Evolutionary conservation across 2,329 filamentous ascomycete species (phyloP), one percentile per base, ranked within the genome.

Genomic region (Macroventuria anomochaeta): DNA sequence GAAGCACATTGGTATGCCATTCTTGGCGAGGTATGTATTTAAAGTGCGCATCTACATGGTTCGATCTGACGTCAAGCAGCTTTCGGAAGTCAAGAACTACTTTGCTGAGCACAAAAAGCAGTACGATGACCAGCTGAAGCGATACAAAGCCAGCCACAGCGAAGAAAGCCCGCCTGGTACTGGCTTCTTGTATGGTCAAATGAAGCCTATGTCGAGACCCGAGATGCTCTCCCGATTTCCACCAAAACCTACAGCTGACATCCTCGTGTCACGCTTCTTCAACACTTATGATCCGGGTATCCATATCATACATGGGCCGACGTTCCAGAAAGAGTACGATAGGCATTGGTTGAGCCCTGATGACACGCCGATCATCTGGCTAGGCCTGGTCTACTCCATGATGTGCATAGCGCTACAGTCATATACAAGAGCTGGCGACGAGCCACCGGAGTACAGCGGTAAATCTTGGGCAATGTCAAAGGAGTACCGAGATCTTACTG

Each of bases 51-150:
- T 33, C 2, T 15, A 18, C 17, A 13, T 7, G 17, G 5, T 15
- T 2, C 7, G 2, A 7, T 17, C 63, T 69, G 34, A 70, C 47
- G 12, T 15, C 2, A 3, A 17, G 18, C 56, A 88, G 83, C 95
- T 99, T 59, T 82, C 90, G 8, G 95, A 99, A 77, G 93, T 99
- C 21, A 96, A 93, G 71, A 93, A 88, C 63, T 97, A 95, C 76
- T 97, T 96, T 67, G 77, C 79, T 15, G 85, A 83, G 29, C 91
- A 97, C 76, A 96, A 95, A 73, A 93, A 95, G 69, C 92, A 97
- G 61, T 82, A 93, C 55, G 91, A 96, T 70, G 87, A 87, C 53
- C 92, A 93, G 33, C 86, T 91, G 63, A 86, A 90, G 64, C 88
- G 86, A 64, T 86, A 96, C 44, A 84, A 88, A 70, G 85, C 85